These are phyloP conservation scores for Backusella morwellensis DNA, from an alignment of 192 early-diverging fungal species.

Conservation along the genomic window DNA sequence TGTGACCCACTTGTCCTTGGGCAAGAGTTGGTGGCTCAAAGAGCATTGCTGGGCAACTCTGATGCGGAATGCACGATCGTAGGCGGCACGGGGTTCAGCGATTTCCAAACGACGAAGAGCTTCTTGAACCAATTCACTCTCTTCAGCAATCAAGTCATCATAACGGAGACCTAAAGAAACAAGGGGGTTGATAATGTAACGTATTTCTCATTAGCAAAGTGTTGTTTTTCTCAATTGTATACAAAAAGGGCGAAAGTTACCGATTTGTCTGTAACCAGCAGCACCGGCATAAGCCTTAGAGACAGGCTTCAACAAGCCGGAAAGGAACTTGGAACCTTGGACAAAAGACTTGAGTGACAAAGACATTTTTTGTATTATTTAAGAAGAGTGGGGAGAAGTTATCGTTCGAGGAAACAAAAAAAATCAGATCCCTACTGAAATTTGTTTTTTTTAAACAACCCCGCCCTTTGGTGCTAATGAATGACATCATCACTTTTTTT, in stretches of 20 bases:
- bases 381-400: slow-evolving; percentile 3
- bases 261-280: slow-evolving; percentile 68
- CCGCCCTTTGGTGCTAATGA: not conserved
- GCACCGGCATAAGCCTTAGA: slow-evolving; percentile 65
- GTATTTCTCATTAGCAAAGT: not conserved
- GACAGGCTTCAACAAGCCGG: slow-evolving; percentile 53
- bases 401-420: slow-evolving; percentile 6
- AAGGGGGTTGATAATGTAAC: not conserved
- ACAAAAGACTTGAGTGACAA: slow-evolving; percentile 50
- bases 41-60: slow-evolving; percentile 76
- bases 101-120: slow-evolving; percentile 78
- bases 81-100: slow-evolving; percentile 46
- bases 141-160: slow-evolving; percentile 89
- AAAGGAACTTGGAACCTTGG: slow-evolving; percentile 53
- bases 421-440: slow-evolving; percentile 8
- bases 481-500: slow-evolving; percentile 4
- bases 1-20: slow-evolving; percentile 71
- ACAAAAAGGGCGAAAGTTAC: slow-evolving; percentile 34
- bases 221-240: not conserved
- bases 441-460: slow-evolving; percentile 8
- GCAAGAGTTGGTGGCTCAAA: slow-evolving; percentile 66
- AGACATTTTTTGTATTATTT: slow-evolving; percentile 19
- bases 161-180: slow-evolving; percentile 70
- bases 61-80: slow-evolving; percentile 80
- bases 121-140: slow-evolving; percentile 77